Conservation (phyloP, 306 rosid species). For the Dryas drummondii region DNA sequence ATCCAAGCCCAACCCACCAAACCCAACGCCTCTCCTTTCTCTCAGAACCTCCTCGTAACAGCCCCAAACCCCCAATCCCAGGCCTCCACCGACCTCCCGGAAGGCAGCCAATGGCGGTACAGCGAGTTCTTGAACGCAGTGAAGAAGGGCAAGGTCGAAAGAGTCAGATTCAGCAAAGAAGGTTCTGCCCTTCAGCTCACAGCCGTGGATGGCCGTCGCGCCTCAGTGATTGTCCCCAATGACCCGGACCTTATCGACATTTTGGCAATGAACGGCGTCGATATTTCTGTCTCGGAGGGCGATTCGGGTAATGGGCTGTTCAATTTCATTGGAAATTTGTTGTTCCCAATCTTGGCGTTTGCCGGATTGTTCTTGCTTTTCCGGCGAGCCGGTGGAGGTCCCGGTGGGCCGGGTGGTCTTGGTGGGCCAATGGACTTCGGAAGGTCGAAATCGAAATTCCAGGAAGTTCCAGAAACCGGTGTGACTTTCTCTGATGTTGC, state of each 20-base stretch:
- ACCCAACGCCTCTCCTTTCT: constrained; percentile 52
- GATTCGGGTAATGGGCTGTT: constrained; percentile 77
- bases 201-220: constrained; percentile 93
- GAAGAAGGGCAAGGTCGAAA: constrained; percentile 88
- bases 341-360: constrained; percentile 85
- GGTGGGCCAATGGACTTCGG: constrained; percentile 99
- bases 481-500: constrained; percentile 88
- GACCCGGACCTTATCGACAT: constrained; percentile 97
- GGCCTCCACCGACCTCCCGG: constrained; percentile 70
- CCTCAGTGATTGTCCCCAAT: constrained; percentile 78
- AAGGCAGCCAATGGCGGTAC: constrained; percentile 91
- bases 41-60: constrained; percentile 58
- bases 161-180: constrained; percentile 89
- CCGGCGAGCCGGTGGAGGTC: constrained; percentile 80
- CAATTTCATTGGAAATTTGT: constrained; percentile 65
- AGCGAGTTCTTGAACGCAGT: constrained; percentile 94
- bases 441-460: constrained; percentile 85
- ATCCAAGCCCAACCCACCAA: constrained; percentile 56
- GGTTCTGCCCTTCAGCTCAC: constrained; percentile 88
- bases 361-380: constrained; percentile 89
- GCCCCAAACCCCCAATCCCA: constrained; percentile 80
- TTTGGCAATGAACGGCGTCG: constrained; percentile 93
- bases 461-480: constrained; percentile 93
- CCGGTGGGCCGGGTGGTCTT: constrained; percentile 89
- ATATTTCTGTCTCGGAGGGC: constrained; percentile 85